A percentile compares a stretch with the other conserved stretches of the same genome.
Conservation (phyloP, 2,329 filamentous ascomycete species). For the Zelopaecilomyces penicillatus region DNA sequence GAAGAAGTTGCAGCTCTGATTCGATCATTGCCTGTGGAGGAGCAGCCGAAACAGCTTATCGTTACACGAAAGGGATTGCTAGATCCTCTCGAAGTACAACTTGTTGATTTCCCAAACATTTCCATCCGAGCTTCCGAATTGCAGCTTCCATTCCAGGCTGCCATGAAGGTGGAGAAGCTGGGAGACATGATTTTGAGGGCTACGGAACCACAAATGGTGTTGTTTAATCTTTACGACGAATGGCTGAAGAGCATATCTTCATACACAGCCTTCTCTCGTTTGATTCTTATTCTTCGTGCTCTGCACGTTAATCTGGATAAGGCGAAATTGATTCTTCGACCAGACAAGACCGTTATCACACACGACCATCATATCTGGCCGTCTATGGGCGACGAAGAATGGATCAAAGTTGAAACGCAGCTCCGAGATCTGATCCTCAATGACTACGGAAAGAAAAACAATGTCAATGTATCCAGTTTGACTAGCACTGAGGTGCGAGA, state of each 20-base stretch:
- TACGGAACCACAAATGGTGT: slow-evolving; percentile 98
- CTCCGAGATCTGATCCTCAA: slow-evolving; percentile 93
- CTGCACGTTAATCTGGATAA: slow-evolving; percentile 98
- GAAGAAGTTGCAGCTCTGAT: slow-evolving; percentile 99
- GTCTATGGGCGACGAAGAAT: slow-evolving; percentile 85
- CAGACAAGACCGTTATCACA: slow-evolving; percentile 96
- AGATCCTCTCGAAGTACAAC: slow-evolving; percentile 91
- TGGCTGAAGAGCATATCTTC: slow-evolving; percentile 98
- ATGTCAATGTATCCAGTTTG: slow-evolving; percentile 94
- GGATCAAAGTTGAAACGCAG: slow-evolving; percentile 99
- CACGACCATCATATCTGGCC: slow-evolving; percentile 99
- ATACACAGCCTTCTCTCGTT: slow-evolving; percentile 94
- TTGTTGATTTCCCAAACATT: slow-evolving; percentile 98
- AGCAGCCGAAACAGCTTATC: slow-evolving; percentile 97
- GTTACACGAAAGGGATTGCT: slow-evolving; percentile 95
- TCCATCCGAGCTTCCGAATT: slow-evolving; percentile 95
- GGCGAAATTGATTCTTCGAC: slow-evolving; percentile 88
- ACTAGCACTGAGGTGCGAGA: slow-evolving; percentile 96
- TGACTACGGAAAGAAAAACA: slow-evolving; percentile 99
- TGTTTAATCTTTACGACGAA: slow-evolving; percentile 98
- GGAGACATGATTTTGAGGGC: slow-evolving; percentile 98
- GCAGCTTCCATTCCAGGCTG: slow-evolving; percentile 96
- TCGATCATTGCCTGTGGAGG: slow-evolving; percentile 88
- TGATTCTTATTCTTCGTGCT: slow-evolving; percentile 87
- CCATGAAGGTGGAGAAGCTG: slow-evolving; percentile 99